Evolutionary conservation across 129 eudicot species (phyloP).

Genomic region (Gnaphalium uliginosum): DNA sequence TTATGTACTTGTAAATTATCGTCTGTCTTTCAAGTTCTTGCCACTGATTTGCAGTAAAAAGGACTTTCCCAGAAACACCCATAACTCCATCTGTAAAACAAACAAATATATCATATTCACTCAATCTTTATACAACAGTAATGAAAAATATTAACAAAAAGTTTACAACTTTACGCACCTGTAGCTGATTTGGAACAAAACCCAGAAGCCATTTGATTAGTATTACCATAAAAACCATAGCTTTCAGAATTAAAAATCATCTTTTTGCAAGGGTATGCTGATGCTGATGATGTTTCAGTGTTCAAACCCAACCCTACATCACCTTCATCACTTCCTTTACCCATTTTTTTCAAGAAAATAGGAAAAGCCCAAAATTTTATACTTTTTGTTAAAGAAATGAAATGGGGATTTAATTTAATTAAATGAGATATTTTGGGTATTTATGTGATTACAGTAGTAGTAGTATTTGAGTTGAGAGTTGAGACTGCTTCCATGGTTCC

Average conservation of each 20-base stretch:
- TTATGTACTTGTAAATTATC: slow-evolving; percentile 55
- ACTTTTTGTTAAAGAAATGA: background rate
- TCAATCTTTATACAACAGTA: background rate
- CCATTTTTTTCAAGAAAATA: slow-evolving; percentile 15
- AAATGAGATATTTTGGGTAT: background rate
- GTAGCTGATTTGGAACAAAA: slow-evolving; percentile 15
- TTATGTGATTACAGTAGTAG: background rate
- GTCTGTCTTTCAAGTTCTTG: slow-evolving; percentile 66
- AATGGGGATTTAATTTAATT: background rate
- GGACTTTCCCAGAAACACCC: slow-evolving; percentile 27
- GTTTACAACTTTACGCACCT: background rate
- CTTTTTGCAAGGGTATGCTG: slow-evolving; percentile 28
- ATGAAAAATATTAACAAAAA: background rate
- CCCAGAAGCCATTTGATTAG: slow-evolving; percentile 24
- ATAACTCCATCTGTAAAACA: slow-evolving; percentile 43
- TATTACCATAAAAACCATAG: slow-evolving; percentile 10
- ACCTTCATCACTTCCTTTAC: slow-evolving; percentile 14
- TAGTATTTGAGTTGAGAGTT: background rate
- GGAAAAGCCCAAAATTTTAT: background rate
- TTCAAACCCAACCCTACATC: slow-evolving; percentile 50
- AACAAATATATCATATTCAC: background rate
- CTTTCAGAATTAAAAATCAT: background rate
- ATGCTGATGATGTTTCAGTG: slow-evolving; percentile 23
- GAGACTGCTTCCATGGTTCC: slow-evolving; percentile 33
- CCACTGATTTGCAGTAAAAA: slow-evolving; percentile 59